phyloP scores from a whole-genome alignment of 148 eudicot species.

The Beta vulgaris region DNA sequence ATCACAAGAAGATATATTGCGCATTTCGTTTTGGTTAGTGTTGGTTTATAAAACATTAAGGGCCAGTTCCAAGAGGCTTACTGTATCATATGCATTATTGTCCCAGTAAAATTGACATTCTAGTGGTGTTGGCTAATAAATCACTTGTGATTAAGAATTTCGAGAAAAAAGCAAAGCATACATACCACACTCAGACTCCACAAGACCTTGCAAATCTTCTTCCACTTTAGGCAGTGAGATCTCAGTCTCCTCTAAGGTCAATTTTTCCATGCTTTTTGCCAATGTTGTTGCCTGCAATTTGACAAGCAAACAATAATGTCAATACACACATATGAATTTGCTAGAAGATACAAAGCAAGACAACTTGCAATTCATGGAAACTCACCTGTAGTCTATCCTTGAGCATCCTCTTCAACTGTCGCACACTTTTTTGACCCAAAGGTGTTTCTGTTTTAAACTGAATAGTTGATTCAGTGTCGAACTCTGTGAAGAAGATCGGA shows the following conservation, averaged over 20 bases:
- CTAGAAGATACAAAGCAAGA: not conserved
- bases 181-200: slow-evolving; percentile 11
- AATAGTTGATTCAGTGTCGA: slow-evolving; percentile 8
- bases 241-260: slow-evolving; percentile 26
- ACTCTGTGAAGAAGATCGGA: not conserved
- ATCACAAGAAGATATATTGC: too few species aligned
- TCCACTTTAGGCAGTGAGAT: slow-evolving; percentile 7
- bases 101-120: too few species aligned
- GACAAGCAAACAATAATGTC: not conserved
- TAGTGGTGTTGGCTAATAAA: too few species aligned
- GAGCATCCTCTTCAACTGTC: slow-evolving; percentile 26
- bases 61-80: too few species aligned
- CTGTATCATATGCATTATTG: too few species aligned
- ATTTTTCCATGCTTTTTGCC: slow-evolving; percentile 18
- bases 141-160: too few species aligned
- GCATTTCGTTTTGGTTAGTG: too few species aligned
- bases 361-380: not conserved
- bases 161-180: too few species aligned
- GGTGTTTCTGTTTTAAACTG: slow-evolving; percentile 20
- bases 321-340: not conserved
- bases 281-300: slow-evolving; percentile 7
- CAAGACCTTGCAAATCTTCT: slow-evolving; percentile 5
- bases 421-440: slow-evolving; percentile 17
- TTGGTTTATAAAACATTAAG: too few species aligned
- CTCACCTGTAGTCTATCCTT: slow-evolving; percentile 28